Evolutionary conservation across 169 alveolate species (phyloP).

Genomic region (Eimeria falciformis): DNA sequence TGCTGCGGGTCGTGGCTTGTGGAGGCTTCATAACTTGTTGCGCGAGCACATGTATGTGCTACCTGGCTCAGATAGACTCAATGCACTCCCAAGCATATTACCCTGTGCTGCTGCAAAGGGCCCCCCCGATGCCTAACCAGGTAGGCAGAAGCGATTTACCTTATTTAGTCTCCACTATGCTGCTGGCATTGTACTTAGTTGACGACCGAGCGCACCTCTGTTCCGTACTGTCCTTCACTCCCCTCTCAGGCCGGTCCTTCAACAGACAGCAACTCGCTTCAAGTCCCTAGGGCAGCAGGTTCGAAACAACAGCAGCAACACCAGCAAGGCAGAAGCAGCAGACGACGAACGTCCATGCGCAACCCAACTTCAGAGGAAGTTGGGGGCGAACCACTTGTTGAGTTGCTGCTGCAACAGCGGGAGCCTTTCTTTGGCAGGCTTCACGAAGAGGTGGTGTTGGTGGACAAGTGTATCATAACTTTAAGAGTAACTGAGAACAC

Average conservation of each 20-base stretch:
- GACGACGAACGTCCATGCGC: not conserved
- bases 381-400: conserved; percentile 19
- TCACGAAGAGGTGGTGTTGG: conserved; percentile 48
- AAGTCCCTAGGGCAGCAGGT: conserved; percentile 15
- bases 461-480: conserved; percentile 66
- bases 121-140: conserved; percentile 67
- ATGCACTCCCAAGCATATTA: conserved; percentile 77
- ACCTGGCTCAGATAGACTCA: conserved; percentile 64
- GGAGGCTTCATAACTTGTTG: not conserved
- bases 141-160: not conserved
- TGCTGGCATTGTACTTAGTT: no score
- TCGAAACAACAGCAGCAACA: not conserved
- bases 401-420: conserved; percentile 64
- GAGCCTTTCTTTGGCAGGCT: not conserved
- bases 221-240: no score
- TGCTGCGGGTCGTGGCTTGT: not conserved
- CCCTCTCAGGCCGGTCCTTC: conserved; percentile 15
- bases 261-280: not conserved
- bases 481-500: conserved; percentile 13
- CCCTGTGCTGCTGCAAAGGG: conserved; percentile 77
- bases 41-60: no score
- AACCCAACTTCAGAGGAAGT: not conserved
- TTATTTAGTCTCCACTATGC: not conserved
- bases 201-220: no score
- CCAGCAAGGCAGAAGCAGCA: not conserved